phyloP scores from a whole-genome alignment of 2,329 filamentous ascomycete genomes.

The Aspergillus ruber region DNA sequence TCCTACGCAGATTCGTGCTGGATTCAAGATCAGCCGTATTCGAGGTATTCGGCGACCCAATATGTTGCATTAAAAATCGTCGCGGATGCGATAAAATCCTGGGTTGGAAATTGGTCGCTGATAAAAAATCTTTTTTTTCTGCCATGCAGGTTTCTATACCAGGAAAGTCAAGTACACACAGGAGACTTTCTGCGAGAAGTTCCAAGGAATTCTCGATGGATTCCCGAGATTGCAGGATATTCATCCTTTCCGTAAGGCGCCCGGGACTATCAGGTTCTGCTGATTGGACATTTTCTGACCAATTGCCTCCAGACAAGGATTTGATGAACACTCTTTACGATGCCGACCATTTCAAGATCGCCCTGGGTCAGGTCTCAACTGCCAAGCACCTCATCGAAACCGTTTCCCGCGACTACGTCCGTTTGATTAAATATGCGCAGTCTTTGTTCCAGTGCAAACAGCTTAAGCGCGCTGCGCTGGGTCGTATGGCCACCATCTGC shows the following conservation, averaged over 20 bases:
- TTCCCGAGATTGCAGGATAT: slow-evolving; percentile 92
- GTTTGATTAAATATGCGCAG: slow-evolving; percentile 92
- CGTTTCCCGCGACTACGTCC: slow-evolving; percentile 91
- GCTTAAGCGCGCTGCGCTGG: slow-evolving; percentile 89
- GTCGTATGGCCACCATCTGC: slow-evolving; percentile 96
- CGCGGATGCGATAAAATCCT: not conserved
- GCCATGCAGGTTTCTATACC: slow-evolving; percentile 71
- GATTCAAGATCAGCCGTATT: slow-evolving; percentile 94
- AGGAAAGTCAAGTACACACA: slow-evolving; percentile 97
- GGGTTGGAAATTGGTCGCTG: slow-evolving; percentile 18
- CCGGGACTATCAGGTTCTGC: slow-evolving; percentile 7
- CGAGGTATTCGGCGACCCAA: slow-evolving; percentile 42
- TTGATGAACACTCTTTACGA: slow-evolving; percentile 97
- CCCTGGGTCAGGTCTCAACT: slow-evolving; percentile 89
- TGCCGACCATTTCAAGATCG: slow-evolving; percentile 95
- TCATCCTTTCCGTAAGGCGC: slow-evolving; percentile 72
- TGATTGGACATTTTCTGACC: slow-evolving; percentile 9
- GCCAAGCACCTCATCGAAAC: slow-evolving; percentile 96
- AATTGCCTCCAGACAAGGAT: slow-evolving; percentile 53
- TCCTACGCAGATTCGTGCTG: slow-evolving; percentile 89
- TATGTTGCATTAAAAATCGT: not conserved
- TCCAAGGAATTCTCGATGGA: slow-evolving; percentile 80
- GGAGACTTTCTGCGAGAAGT: slow-evolving; percentile 94
- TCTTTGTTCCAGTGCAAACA: slow-evolving; percentile 98
- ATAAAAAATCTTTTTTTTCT: slow-evolving; percentile 18